These are phyloP conservation scores for Hysterium pulicare DNA, from an alignment of 2,329 filamentous ascomycete genomes.

Conservation along the genomic window DNA sequence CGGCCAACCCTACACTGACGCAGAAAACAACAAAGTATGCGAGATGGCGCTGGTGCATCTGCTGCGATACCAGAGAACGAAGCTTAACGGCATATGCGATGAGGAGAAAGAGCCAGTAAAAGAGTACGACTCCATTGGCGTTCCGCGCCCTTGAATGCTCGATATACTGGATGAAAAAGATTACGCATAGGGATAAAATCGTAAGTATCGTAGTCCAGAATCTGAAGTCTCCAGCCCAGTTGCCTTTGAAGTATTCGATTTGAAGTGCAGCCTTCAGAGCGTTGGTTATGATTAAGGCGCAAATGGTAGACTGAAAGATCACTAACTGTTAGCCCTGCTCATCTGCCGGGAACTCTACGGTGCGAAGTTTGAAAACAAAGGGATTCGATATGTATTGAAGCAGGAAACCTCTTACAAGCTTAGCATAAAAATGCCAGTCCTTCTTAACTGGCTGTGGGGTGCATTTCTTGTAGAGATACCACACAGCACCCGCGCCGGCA, in stretches of 20 bases:
- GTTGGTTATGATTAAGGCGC: conserved; percentile 64
- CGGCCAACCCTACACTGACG: conserved; percentile 66
- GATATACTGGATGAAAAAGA: conserved; percentile 78
- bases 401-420: conserved; percentile 64
- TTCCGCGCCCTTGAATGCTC: conserved; percentile 81
- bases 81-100: conserved; percentile 78
- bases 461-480: conserved; percentile 72
- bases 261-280: conserved; percentile 73
- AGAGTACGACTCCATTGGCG: conserved; percentile 81
- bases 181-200: conserved; percentile 67
- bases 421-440: conserved; percentile 90
- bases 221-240: conserved; percentile 79
- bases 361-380: too few species aligned
- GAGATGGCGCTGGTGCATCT: conserved; percentile 62
- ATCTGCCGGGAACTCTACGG: background rate
- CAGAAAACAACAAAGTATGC: conserved; percentile 77
- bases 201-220: conserved; percentile 77
- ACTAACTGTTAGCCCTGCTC: conserved; percentile 11
- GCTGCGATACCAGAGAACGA: conserved; percentile 77
- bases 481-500: conserved; percentile 72
- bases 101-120: conserved; percentile 88
- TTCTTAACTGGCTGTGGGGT: conserved; percentile 66
- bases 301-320: conserved; percentile 56
- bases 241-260: conserved; percentile 62
- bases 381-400: too few species aligned